Evolutionary conservation across 1,284 basidiomycete species (phyloP).

Genomic region (Cryptococcus sp.): DNA sequence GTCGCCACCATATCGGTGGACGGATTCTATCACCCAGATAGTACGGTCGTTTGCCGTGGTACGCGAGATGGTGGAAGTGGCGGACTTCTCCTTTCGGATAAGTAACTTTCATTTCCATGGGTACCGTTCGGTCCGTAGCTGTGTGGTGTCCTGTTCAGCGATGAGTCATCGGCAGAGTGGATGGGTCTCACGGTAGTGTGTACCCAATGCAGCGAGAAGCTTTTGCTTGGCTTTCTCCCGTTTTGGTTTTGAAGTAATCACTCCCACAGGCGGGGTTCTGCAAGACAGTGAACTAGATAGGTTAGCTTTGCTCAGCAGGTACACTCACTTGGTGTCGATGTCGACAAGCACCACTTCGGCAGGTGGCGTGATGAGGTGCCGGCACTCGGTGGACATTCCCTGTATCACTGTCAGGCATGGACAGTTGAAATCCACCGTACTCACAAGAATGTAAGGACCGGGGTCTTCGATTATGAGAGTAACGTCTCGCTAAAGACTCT

Average conservation of each 20-base stretch:
- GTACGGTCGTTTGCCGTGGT: slow-evolving; percentile 27
- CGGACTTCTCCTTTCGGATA: slow-evolving; percentile 75
- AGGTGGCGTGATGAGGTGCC: slow-evolving; percentile 71
- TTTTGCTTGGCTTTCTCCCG: slow-evolving; percentile 80
- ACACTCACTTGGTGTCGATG: slow-evolving; percentile 88
- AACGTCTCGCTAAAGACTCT: slow-evolving; percentile 32
- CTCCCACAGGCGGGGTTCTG: slow-evolving; percentile 71
- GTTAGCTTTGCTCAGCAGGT: slow-evolving; percentile 3
- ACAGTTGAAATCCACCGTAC: neutral
- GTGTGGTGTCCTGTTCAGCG: neutral
- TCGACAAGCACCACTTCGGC: slow-evolving; percentile 88
- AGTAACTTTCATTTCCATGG: slow-evolving; percentile 84
- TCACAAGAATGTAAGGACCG: slow-evolving; percentile 77
- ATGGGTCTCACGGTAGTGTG: slow-evolving; percentile 41
- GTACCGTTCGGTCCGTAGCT: slow-evolving; percentile 41
- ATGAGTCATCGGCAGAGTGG: neutral
- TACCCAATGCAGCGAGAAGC: slow-evolving; percentile 75
- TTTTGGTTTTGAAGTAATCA: slow-evolving; percentile 76
- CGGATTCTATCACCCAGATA: slow-evolving; percentile 62
- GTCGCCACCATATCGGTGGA: slow-evolving; percentile 90
- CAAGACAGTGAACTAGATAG: slow-evolving; percentile 60
- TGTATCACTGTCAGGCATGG: slow-evolving; percentile 14
- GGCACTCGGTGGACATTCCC: slow-evolving; percentile 81
- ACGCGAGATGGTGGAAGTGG: slow-evolving; percentile 47
- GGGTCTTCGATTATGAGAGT: slow-evolving; percentile 59